These are phyloP conservation scores for Penicillium sp. DNA, from an alignment of 2,329 filamentous ascomycete species.

Conservation along the genomic window DNA sequence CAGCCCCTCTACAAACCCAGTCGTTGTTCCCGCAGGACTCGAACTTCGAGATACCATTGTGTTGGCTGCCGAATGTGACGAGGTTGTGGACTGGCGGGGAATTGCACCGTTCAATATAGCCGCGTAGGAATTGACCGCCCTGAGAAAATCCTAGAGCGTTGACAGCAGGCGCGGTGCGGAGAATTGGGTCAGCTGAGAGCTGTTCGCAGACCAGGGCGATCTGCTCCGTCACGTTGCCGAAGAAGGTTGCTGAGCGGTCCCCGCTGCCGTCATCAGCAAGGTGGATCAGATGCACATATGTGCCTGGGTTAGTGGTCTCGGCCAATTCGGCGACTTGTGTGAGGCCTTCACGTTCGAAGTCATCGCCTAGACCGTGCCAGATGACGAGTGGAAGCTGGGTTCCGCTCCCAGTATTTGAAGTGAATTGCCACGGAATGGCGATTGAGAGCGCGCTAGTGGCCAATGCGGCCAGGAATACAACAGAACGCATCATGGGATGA, in stretches of 20 bases:
- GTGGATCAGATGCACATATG: conserved; percentile 76
- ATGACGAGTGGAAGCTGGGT: conserved; percentile 79
- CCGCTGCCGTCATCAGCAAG: conserved; percentile 63
- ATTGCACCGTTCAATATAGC: conserved; percentile 85
- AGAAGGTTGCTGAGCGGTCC: conserved; percentile 83
- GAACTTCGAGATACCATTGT: conserved; percentile 88
- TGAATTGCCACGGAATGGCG: conserved; percentile 15
- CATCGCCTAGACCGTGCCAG: conserved; percentile 78
- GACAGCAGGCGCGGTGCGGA: conserved; percentile 76
- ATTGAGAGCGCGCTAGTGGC: conserved; percentile 16
- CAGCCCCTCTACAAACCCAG: conserved; percentile 76
- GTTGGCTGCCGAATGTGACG: conserved; percentile 85
- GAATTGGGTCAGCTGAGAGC: conserved; percentile 71
- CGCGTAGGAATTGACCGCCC: conserved; percentile 93
- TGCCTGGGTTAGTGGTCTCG: conserved; percentile 72
- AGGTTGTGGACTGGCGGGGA: conserved; percentile 70
- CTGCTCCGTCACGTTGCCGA: conserved; percentile 84
- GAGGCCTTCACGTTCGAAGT: conserved; percentile 74
- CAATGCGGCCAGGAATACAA: conserved; percentile 20
- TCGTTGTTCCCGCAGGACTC: conserved; percentile 68
- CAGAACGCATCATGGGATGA: conserved; percentile 11
- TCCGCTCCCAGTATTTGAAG: conserved; percentile 25
- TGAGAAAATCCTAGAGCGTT: conserved; percentile 95
- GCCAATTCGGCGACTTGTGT: conserved; percentile 69
- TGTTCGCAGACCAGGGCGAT: conserved; percentile 73